Base-by-base conservation (phyloP, 371 early-diverging fungal genomes). In the Syncephalastrum racemosum region DNA sequence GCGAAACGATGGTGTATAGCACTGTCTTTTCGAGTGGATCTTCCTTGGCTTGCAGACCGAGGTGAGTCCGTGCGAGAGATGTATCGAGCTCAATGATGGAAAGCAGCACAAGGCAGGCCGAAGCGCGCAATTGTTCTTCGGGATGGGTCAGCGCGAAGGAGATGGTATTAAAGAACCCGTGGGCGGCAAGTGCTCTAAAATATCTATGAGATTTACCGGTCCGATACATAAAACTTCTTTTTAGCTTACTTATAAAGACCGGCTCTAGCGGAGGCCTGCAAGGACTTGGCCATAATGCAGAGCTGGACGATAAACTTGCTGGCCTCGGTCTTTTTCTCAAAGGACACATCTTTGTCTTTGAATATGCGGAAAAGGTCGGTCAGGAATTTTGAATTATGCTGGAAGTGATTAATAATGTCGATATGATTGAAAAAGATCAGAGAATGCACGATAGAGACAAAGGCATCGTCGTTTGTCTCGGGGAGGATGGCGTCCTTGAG, bases 61-160 rank as follows among this genome's bases (percentile, higher is more conserved):
- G 83, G 48, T 86, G 79, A 1, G 84, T 76, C 16, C 96, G 79
- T 2, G 94, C 82, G 8, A 91, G 63, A 14, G 81, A 72, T 10
- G 91, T 84, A 57, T 94, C 92, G 51, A 89, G 85, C 46, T 95
- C 93, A 42, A 93, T 73, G 3, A 93, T 80, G 0, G 83, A 72
- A n/a, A 80, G 60, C 45, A 94, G 67, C 23, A 94, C 82, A 22
- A 92, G 88, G 13, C 86, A 71, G 25, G 82, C 83, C 10, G 85
- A 83, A 27, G 73, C 64, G 54, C 87, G 87, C 14, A 90, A 67
- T 8, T 60, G 53, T 48, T 62, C 60, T 47, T 87, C 81, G 1
- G 64, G 43, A 22, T 83, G 76, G 8, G 63, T 71, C 31, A 95
- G 70, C 2, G 87, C 81, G 50, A 70, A 75, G 47, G 86, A 84